Base-by-base conservation (phyloP, 805 yeast species). In the Pichia ethanolica region DNA sequence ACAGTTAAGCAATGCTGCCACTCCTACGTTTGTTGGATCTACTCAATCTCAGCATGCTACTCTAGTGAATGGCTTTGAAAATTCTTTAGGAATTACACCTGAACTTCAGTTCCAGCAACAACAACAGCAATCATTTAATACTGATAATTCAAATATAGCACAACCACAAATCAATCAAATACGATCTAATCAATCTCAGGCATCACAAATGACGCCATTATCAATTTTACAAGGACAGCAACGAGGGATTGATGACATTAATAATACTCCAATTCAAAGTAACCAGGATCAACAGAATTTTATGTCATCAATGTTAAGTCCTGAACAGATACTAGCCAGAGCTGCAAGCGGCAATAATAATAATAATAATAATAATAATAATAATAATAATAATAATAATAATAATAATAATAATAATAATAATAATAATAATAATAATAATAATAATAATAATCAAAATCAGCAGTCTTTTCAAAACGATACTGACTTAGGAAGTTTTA, bases 291-390 rank as follows among this genome's bases (percentile, higher is more conserved):
- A 38, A 13, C 56, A 53, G 27, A 54, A 51, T 9, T 35, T 38
- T 49, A 20, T 32, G 51, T 36, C 62, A 20, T 20, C 20, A 20
- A 20, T 20, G 20, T 46, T 65, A 40, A 62, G 66, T 38, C 70
- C 70, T 9, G 69, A 66, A 44, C 69, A 66, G 49, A 64, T 66
- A 9, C 56, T 66, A 34, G 67, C 69, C 12, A 58, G 66, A 44
- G 68, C 62, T 25, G 47, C 48, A 27, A 13, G 45, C 32, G 32
- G 32, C 7, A 30, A 30, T 30, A 38, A 8, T 47, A 48, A 39
- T 27, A 20, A 3, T 20, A 20, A 20, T 20, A 20, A 20, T 20
- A 34, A 25, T 28, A 34, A n/a, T 26, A 39, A 5, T 39, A 12
- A 12, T 11, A 38, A 12, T 42, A 38, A 35, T 33, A 35, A 4